A percentile compares a stretch with the other conserved stretches of the same genome.
Conservation (phyloP, 345 rosid genomes). For the Mangifera indica region DNA sequence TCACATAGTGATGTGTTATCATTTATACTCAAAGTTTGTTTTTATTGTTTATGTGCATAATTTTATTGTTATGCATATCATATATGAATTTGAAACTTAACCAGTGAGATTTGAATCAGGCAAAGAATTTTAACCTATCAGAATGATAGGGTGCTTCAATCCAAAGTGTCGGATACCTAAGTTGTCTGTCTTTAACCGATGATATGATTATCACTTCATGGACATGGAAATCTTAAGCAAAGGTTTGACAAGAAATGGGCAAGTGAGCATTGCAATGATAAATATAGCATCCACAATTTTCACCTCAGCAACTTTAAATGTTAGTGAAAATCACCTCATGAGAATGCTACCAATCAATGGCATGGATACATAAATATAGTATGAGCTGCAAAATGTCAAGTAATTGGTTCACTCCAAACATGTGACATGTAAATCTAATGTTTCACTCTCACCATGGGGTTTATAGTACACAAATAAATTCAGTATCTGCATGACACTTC, state of each 20-base stretch:
- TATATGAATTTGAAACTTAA: slow-evolving; percentile 2
- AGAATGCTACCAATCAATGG: not conserved
- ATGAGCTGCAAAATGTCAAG: no score
- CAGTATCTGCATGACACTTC: not conserved
- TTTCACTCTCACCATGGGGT: not conserved
- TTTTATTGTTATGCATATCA: no score
- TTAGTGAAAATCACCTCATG: not conserved
- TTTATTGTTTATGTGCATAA: no score
- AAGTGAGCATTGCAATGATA: slow-evolving; percentile 26
- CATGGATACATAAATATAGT: no score
- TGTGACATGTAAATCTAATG: not conserved
- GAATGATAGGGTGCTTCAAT: slow-evolving; percentile 55
- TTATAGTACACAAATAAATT: slow-evolving; percentile 11
- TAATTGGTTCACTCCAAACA: no score
- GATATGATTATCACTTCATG: slow-evolving; percentile 47
- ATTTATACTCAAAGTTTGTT: no score
- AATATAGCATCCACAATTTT: no score
- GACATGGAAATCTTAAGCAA: slow-evolving; percentile 40
- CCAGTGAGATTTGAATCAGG: slow-evolving; percentile 30
- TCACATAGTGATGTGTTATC: no score
- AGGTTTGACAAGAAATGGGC: slow-evolving; percentile 27
- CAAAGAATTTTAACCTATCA: slow-evolving; percentile 48
- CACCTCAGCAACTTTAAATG: not conserved
- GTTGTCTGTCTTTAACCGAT: slow-evolving; percentile 20
- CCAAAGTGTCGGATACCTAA: slow-evolving; percentile 36